Base-by-base conservation (phyloP, 345 rosid genomes). In the Murraya paniculata region DNA sequence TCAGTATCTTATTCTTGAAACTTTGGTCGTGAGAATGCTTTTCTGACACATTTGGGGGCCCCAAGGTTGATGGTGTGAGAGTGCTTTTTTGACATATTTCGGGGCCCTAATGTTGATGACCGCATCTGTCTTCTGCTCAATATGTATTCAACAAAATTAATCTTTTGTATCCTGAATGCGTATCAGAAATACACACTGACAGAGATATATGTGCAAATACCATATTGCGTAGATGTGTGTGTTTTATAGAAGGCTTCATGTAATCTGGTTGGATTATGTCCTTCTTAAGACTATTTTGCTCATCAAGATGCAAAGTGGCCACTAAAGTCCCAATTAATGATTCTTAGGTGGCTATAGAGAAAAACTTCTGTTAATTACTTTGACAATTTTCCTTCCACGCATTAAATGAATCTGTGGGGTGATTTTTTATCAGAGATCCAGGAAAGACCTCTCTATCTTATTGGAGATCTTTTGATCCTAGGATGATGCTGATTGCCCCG, bases 1-100 rank as follows among this genome's bases (percentile, higher is more conserved):
- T 19, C 39, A 0, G 16, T 28, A 21, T 65, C 14, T 33, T 50
- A 10, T 22, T 48, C 36, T 65, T 53, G 25, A 71, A 16, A 45
- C 72, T 39, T 72, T 22, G 61, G 76, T 38, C 8, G 13, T 71
- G 69, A 53, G 67, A 71, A 7, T 33, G 31, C 38, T 72, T 62
- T 22, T 68, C 67, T 74, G 7, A 16, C 45, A 38, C 3, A 8
- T 61, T 25, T 67, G 39, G 66, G 21, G 72, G 41, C 27, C 64
- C 33, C 72, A 27, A 21, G 38, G 13, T 6, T 55, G 61, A 71
- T 39, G 35, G 33, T 27, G 10, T 70, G 72, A 53, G 66, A 71
- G 5, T 31, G 24, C 30, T 72, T 62, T 68, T 68, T 60, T 77
- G 4, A 22, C 35, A 38, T 5, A 8, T 72, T 27, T 67, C 58